Base-by-base conservation (phyloP, 2,329 filamentous ascomycete genomes). In the Alternaria sp. region DNA sequence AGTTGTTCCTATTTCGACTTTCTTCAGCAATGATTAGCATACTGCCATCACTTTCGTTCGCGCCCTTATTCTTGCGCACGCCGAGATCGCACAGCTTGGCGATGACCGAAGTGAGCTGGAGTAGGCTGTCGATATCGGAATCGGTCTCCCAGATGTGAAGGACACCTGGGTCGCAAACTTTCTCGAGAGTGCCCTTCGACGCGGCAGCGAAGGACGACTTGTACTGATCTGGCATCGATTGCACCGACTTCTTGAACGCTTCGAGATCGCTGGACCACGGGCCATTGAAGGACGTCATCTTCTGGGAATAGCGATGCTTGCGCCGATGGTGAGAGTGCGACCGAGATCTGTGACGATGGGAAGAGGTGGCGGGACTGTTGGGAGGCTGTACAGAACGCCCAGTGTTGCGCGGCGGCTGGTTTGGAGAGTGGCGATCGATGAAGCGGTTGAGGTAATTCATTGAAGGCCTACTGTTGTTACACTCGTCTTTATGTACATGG, bases 61-160 rank as follows among this genome's bases (percentile, higher is more conserved):
- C 54, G 25, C 62, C 59, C 17, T 59, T 57, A 10, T 67, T 49
- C 46, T 67, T 61, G 43, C 68, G 65, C 7, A 65, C 61, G 13
- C 72, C 71, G 9, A 73, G 62, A n/a, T 73, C 60, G 43, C 68
- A 72, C 9, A 77, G 57, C 61, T 73, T 76, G 4, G 73, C 70
- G 26, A 78, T 74, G 32, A 76, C 68, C 10, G 74, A 72, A 1
- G 68, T 73, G 5, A 79, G 61, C 17, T 78, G 77, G 3, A 79
- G 61, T 15, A 79, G 63, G 21, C 66, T 70, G 28, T 79, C 77
- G 13, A 77, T 59, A 28, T 79, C 76, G 1, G 73, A 72, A 12
- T 76, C 69, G 0, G 69, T 66, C 51, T 79, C 76, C 76, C 76
- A 79, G n/a, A 79, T 62, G 50, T 78, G 75, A 1, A 79, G 62